These are phyloP conservation scores for Podila epigama DNA, from an alignment of 192 early-diverging fungal species.

Conservation along the genomic window DNA sequence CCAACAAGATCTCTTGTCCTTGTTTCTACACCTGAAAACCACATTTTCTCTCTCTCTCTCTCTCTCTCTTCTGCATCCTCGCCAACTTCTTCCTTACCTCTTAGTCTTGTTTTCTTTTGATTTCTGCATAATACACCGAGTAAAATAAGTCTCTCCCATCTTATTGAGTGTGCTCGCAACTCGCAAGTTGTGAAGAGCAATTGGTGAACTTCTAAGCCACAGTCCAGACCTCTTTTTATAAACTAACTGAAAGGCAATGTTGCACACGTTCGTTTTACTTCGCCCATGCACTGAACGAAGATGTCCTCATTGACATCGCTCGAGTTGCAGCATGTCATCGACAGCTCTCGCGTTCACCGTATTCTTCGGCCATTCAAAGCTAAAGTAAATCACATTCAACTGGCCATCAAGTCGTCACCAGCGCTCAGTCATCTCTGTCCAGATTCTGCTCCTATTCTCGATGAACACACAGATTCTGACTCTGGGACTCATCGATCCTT, in stretches of 20 bases:
- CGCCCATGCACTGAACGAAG: too few relatives aligned
- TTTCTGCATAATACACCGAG: background rate
- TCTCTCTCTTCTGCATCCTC: background rate
- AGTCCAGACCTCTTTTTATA: too few relatives aligned
- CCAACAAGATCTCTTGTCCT: background rate
- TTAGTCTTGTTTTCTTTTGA: background rate
- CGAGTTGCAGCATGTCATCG: too few relatives aligned
- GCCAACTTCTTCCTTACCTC: background rate
- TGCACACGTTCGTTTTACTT: too few relatives aligned
- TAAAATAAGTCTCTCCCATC: background rate
- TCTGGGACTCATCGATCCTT: background rate
- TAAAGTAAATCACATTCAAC: conserved; percentile 31
- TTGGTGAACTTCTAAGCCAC: too few relatives aligned
- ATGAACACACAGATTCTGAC: background rate
- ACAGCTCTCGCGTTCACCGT: conserved; percentile 22
- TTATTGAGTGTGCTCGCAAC: background rate
- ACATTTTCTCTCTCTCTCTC: background rate
- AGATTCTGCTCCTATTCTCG: background rate
- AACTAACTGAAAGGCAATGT: too few relatives aligned
- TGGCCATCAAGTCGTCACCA: conserved; percentile 30
- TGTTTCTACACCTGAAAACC: too few relatives aligned
- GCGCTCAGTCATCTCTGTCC: conserved; percentile 12
- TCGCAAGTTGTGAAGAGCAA: too few relatives aligned
- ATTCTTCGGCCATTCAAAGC: conserved; percentile 37
- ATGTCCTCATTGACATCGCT: too few relatives aligned